Percentiles rank a stretch among this genome's conserved stretches.
Conservation (phyloP, 306 rosid species). For the Quercus engelmannii region DNA sequence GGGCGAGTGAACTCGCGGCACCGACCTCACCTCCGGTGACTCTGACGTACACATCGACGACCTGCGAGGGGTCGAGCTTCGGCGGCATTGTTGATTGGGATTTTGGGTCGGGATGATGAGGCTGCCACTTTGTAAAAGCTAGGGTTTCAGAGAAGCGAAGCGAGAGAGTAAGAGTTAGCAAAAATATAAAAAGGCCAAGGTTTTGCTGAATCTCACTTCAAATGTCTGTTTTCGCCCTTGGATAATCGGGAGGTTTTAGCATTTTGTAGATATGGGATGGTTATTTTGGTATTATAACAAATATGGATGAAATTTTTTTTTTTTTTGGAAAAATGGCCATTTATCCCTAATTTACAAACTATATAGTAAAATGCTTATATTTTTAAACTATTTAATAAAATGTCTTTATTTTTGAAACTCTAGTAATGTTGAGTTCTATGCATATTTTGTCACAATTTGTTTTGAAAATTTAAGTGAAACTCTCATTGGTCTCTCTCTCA, state of each 20-base stretch:
- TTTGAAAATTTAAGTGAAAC: too few species aligned
- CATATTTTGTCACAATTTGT: too few species aligned
- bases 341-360: too few species aligned
- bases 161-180: background rate
- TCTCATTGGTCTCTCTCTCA: too few species aligned
- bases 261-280: background rate
- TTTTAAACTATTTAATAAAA: too few species aligned
- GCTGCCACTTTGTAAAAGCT: background rate
- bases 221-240: constrained; percentile 9
- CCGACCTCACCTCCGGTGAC: constrained; percentile 97
- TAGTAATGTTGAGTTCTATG: fast-evolving
- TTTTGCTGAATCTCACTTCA: background rate
- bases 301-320: too few species aligned
- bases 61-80: constrained; percentile 83
- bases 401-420: fast-evolving
- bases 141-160: constrained; percentile 28
- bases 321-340: fast-evolving
- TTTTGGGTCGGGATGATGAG: background rate
- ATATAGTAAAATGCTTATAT: fast-evolving
- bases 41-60: constrained; percentile 79
- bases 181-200: constrained; percentile 27
- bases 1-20: constrained; percentile 90
- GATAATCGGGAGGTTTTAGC: background rate
- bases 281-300: too few species aligned
- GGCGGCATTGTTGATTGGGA: constrained; percentile 64